These are phyloP conservation scores for Talaromyces sp. DNA, from an alignment of 2,329 filamentous ascomycete genomes.

Conservation along the genomic window DNA sequence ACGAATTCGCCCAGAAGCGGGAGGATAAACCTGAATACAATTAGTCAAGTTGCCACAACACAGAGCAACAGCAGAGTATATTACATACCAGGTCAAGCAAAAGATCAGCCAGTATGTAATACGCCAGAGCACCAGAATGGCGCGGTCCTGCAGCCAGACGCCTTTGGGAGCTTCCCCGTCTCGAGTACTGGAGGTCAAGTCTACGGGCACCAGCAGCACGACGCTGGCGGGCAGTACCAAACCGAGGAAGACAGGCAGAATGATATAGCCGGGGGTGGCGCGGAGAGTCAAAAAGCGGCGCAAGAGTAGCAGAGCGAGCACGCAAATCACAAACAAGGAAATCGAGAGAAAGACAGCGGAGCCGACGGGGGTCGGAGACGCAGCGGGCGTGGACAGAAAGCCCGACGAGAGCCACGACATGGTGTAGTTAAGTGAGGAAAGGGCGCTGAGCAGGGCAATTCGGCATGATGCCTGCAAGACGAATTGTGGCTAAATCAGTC, in stretches of 20 bases:
- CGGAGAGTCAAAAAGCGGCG: constrained; percentile 87
- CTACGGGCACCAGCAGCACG: constrained; percentile 87
- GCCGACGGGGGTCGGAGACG: constrained; percentile 52
- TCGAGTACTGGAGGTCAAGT: constrained; percentile 79
- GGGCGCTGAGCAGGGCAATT: not conserved
- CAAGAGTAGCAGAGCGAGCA: constrained; percentile 74
- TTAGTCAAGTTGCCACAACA: not conserved
- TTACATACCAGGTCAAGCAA: constrained; percentile 74
- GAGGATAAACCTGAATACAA: constrained; percentile 68
- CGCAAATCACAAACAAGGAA: constrained; percentile 66
- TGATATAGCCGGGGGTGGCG: constrained; percentile 80
- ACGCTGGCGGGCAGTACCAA: constrained; percentile 87
- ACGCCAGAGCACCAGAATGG: constrained; percentile 83
- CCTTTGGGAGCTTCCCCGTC: constrained; percentile 64
- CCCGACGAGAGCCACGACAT: not conserved
- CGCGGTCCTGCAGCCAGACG: constrained; percentile 76
- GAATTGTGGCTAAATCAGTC: not conserved
- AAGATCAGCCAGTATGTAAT: constrained; percentile 98
- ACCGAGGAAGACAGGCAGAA: constrained; percentile 92
- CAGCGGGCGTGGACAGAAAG: constrained; percentile 7
- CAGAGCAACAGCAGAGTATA: not conserved
- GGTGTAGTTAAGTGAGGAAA: not conserved
- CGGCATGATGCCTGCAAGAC: not conserved
- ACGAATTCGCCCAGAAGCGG: constrained; percentile 91
- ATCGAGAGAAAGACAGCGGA: constrained; percentile 73